phyloP scores from a whole-genome alignment of 495 filamentous ascomycete species.

The Podospora didyma region DNA sequence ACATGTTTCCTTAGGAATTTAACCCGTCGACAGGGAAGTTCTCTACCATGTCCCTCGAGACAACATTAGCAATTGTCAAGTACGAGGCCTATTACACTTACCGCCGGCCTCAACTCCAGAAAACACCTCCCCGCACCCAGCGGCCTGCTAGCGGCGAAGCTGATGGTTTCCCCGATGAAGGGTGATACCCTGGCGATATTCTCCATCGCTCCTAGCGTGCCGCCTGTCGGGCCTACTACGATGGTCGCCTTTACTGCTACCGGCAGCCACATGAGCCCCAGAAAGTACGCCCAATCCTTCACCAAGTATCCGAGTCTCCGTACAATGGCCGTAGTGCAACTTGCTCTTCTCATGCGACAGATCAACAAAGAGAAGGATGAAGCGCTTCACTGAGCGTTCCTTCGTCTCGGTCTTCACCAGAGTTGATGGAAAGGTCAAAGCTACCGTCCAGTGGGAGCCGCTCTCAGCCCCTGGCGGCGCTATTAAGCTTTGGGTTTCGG shows the following conservation, averaged over 20 bases:
- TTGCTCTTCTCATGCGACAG: not conserved
- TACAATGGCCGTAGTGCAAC: not conserved
- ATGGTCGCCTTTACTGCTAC: not conserved
- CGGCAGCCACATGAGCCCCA: not conserved
- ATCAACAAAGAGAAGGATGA: not conserved
- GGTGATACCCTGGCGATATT: not conserved
- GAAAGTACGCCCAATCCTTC: not conserved
- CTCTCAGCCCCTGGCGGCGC: constrained; percentile 4
- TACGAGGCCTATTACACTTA: not conserved
- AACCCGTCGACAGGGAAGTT: constrained; percentile 8
- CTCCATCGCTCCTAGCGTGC: not conserved
- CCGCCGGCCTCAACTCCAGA: not conserved
- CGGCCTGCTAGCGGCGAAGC: not conserved
- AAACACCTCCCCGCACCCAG: not conserved
- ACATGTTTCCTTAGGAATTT: not conserved
- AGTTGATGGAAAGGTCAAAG: not conserved
- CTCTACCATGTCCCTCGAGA: not conserved
- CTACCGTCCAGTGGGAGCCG: not conserved
- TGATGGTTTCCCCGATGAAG: not conserved
- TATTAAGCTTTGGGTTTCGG: constrained; percentile 7
- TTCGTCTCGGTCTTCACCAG: not conserved
- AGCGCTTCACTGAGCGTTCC: constrained; percentile 2
- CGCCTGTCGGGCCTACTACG: not conserved
- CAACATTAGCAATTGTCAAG: not conserved
- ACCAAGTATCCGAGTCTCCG: not conserved